A percentile compares a stretch with the other conserved stretches of the same genome.
Evolutionary conservation across 2,329 filamentous ascomycete genomes (phyloP).

Genomic region (Ophiostoma piceae): DNA sequence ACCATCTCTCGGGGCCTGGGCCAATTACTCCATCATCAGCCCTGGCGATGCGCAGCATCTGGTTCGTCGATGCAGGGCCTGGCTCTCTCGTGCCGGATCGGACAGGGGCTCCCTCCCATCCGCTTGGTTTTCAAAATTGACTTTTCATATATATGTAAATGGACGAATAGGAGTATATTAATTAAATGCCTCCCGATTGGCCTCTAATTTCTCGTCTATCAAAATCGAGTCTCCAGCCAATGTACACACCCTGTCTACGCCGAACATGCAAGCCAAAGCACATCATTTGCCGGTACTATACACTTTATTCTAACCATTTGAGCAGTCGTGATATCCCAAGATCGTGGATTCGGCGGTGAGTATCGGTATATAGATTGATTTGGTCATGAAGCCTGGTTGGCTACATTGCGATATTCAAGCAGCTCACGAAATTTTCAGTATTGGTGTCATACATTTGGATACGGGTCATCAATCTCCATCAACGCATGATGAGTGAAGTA

Average conservation of each 20-base stretch:
- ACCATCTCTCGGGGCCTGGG: not conserved
- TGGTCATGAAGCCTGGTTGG: not conserved
- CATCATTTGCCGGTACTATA: not conserved
- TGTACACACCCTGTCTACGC: not conserved
- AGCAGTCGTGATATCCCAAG: not conserved
- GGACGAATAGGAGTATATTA: not conserved
- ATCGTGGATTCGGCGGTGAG: slow-evolving; percentile 1
- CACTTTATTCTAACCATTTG: not conserved
- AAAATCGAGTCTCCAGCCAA: not conserved
- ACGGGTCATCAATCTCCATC: no score
- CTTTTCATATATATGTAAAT: not conserved
- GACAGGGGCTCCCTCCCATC: slow-evolving; percentile 3
- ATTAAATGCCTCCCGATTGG: not conserved
- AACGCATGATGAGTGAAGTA: no score
- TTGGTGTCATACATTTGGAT: no score
- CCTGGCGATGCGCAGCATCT: not conserved
- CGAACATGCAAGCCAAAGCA: not conserved
- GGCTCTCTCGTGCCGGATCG: not conserved
- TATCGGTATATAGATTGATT: not conserved
- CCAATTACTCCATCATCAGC: not conserved
- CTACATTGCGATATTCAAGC: not conserved
- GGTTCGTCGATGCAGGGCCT: slow-evolving; percentile 1
- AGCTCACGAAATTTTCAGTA: not conserved
- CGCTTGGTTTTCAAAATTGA: not conserved
- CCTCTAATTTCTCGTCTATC: not conserved